Evolutionary conservation across 805 yeast genomes (phyloP).

Genomic region (Zygosaccharomyces bisporus): DNA sequence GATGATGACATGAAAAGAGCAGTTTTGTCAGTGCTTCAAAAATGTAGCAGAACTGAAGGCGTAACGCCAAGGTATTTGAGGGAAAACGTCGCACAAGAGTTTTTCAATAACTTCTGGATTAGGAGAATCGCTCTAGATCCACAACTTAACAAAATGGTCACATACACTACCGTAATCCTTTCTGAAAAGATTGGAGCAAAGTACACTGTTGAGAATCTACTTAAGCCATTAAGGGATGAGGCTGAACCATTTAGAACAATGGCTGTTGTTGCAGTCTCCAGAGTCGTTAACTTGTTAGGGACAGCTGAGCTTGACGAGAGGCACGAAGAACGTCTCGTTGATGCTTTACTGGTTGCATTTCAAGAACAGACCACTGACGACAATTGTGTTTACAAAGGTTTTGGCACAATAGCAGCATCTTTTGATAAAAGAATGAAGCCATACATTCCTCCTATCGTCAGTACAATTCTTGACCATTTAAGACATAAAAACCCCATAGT

Average conservation of each 20-base stretch:
- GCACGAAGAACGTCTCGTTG: constrained; percentile 64
- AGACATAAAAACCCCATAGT: constrained; percentile 67
- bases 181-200: constrained; percentile 66
- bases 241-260: constrained; percentile 75
- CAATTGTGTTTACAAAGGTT: constrained; percentile 52
- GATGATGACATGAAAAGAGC: constrained; percentile 85
- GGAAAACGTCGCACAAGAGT: constrained; percentile 53
- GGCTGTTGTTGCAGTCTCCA: constrained; percentile 69
- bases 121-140: constrained; percentile 72
- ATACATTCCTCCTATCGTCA: constrained; percentile 66
- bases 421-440: constrained; percentile 65
- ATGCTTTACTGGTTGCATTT: constrained; percentile 74
- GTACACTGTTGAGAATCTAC: constrained; percentile 52
- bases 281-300: constrained; percentile 49
- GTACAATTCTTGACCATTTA: constrained; percentile 67
- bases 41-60: constrained; percentile 59
- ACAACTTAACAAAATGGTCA: constrained; percentile 55
- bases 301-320: constrained; percentile 59
- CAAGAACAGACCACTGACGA: constrained; percentile 72
- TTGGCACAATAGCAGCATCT: constrained; percentile 59
- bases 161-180: constrained; percentile 65
- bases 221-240: constrained; percentile 68
- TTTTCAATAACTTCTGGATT: constrained; percentile 74
- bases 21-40: constrained; percentile 63
- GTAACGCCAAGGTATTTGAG: constrained; percentile 49